A percentile compares a stretch with the other conserved stretches of the same genome.
Evolutionary conservation across 2,329 filamentous ascomycete genomes (phyloP).

Genomic region (Pyrenophora seminiperda): DNA sequence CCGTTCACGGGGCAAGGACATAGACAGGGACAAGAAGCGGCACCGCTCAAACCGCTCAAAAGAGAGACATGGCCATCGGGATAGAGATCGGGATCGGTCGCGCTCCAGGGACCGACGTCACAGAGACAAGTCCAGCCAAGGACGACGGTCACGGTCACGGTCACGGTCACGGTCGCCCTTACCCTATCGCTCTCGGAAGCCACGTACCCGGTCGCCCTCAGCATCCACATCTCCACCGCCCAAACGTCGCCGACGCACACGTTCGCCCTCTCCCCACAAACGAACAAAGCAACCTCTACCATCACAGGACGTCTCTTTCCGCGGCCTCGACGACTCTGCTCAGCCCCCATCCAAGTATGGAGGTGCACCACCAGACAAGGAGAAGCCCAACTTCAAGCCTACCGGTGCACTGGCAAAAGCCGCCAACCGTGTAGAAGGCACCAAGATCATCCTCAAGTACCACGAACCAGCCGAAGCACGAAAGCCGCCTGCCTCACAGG

Average conservation of each 20-base stretch:
- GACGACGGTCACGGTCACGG: slow-evolving; percentile 33
- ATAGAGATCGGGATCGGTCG: slow-evolving; percentile 18
- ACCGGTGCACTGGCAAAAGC: slow-evolving; percentile 86
- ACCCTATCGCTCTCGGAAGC: slow-evolving; percentile 31
- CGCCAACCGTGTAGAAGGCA: slow-evolving; percentile 80
- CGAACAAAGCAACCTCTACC: slow-evolving; percentile 52
- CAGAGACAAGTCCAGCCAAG: slow-evolving; percentile 20
- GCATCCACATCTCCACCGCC: slow-evolving; percentile 34
- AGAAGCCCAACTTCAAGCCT: slow-evolving; percentile 84
- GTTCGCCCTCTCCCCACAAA: slow-evolving; percentile 50
- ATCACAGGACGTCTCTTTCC: slow-evolving; percentile 55
- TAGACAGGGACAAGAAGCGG: slow-evolving; percentile 24
- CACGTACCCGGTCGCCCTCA: slow-evolving; percentile 34
- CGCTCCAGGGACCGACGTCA: slow-evolving; percentile 25
- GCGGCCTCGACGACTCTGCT: slow-evolving; percentile 39
- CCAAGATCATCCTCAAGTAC: slow-evolving; percentile 85
- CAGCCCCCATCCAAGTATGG: slow-evolving; percentile 40
- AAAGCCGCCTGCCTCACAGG: slow-evolving; percentile 76
- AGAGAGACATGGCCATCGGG: slow-evolving; percentile 15
- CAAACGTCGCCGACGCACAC: slow-evolving; percentile 44
- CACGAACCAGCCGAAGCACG: slow-evolving; percentile 93
- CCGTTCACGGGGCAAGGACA: slow-evolving; percentile 20
- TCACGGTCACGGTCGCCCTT: slow-evolving; percentile 36
- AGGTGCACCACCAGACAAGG: slow-evolving; percentile 62
- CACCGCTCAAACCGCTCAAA: slow-evolving; percentile 31